Evolutionary conservation across 768 basidiomycete species (phyloP).

Genomic region (Collybia nuda): DNA sequence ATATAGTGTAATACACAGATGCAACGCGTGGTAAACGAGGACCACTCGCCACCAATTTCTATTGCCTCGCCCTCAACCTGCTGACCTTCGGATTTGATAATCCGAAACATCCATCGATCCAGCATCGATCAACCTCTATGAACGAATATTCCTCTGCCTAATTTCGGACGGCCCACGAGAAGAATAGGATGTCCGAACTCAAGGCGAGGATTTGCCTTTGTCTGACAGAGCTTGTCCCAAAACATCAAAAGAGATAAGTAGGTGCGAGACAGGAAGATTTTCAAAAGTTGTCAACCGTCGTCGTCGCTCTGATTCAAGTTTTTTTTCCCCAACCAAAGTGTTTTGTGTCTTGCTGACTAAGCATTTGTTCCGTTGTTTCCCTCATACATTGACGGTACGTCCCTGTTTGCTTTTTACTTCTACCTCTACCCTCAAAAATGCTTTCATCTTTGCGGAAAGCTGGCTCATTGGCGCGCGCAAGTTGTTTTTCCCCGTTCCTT

Average conservation of each 20-base stretch:
- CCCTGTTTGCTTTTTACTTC: constrained; percentile 10
- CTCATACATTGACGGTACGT: constrained; percentile 10
- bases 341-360: constrained; percentile 44
- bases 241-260: constrained; percentile 29
- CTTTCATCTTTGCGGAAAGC: constrained; percentile 67
- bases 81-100: too few species aligned
- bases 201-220: constrained; percentile 56
- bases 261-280: constrained; percentile 75
- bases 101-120: too few species aligned
- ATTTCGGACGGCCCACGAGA: constrained; percentile 72
- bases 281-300: constrained; percentile 59
- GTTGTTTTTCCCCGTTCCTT: constrained; percentile 13
- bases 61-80: too few species aligned
- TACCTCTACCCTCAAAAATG: constrained; percentile 45
- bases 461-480: constrained; percentile 62
- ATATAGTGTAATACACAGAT: neutral
- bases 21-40: neutral
- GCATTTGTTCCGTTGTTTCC: constrained; percentile 18
- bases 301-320: constrained; percentile 65
- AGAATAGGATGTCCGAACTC: constrained; percentile 68
- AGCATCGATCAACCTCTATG: too few species aligned
- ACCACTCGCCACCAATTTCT: too few species aligned
- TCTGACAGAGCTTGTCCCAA: constrained; percentile 66
- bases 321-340: constrained; percentile 1
- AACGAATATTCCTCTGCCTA: constrained; percentile 65